phyloP scores from a whole-genome alignment of 1,139 yeast genomes.

The Komagataea norvegica region DNA sequence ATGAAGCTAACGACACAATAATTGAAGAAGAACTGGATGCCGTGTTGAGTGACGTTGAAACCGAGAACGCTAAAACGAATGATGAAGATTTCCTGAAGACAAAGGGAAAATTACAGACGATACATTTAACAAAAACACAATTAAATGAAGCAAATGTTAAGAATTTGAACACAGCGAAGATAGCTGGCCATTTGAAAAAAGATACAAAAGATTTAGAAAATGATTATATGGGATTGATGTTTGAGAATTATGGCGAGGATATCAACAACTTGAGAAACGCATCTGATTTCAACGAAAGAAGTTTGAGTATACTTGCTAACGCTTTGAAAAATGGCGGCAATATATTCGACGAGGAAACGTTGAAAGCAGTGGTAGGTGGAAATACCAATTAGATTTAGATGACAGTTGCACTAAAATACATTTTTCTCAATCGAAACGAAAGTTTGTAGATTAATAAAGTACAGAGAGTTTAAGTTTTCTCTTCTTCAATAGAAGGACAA shows the following conservation, averaged over 20 bases:
- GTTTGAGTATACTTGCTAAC: constrained; percentile 59
- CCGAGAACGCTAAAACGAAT: constrained; percentile 15
- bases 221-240: constrained; percentile 52
- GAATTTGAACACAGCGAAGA: constrained; percentile 21
- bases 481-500: too few relatives aligned
- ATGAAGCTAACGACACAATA: constrained; percentile 12
- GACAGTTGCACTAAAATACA: too few relatives aligned
- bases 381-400: too few relatives aligned
- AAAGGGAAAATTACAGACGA: constrained; percentile 23
- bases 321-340: constrained; percentile 62
- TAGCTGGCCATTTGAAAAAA: constrained; percentile 19
- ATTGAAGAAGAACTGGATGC: constrained; percentile 25
- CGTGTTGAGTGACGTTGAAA: constrained; percentile 41
- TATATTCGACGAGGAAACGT: constrained; percentile 59
- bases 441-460: too few relatives aligned
- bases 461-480: too few relatives aligned
- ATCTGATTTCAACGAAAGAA: constrained; percentile 57
- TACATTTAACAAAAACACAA: constrained; percentile 23
- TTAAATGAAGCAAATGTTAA: constrained; percentile 21
- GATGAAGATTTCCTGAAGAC: constrained; percentile 22
- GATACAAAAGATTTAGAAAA: constrained; percentile 43
- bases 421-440: too few relatives aligned
- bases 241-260: constrained; percentile 57
- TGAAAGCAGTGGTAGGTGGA: constrained; percentile 39
- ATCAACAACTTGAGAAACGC: constrained; percentile 58